Percentiles rank a stretch among this genome's conserved stretches.
phyloP scores from a whole-genome alignment of 2,329 filamentous ascomycete species.

The Venturia asperata region DNA sequence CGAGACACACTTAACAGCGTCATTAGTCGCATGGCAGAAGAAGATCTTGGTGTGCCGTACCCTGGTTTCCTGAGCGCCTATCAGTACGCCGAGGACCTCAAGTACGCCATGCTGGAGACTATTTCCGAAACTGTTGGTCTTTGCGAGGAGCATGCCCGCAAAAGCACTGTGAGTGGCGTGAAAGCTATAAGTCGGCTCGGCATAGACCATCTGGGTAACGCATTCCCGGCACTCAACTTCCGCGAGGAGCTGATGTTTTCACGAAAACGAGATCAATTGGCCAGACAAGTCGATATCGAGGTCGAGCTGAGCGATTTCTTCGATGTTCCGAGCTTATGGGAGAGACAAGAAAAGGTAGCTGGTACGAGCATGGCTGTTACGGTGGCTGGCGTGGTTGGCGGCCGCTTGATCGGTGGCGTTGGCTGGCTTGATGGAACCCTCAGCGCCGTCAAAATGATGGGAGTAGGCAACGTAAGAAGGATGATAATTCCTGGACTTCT shows the following conservation, averaged over 20 bases:
- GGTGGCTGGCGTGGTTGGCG: constrained; percentile 76
- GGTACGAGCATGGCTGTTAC: constrained; percentile 94
- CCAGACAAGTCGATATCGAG: constrained; percentile 77
- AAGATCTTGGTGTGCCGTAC: constrained; percentile 75
- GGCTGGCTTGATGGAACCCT: constrained; percentile 86
- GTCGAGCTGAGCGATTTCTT: constrained; percentile 92
- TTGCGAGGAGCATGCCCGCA: constrained; percentile 82
- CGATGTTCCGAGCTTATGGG: constrained; percentile 72
- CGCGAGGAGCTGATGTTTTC: constrained; percentile 91
- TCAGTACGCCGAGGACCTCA: constrained; percentile 87
- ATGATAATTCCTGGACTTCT: constrained; percentile 75
- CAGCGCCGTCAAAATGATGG: constrained; percentile 70
- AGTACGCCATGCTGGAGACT: constrained; percentile 82
- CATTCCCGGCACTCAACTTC: constrained; percentile 81
- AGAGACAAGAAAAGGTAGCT: constrained; percentile 88
- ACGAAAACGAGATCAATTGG: constrained; percentile 70
- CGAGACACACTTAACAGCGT: constrained; percentile 66
- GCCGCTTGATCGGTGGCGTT: constrained; percentile 71
- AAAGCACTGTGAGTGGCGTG: constrained; percentile 70
- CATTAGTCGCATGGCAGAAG: constrained; percentile 69
- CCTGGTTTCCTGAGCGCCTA: constrained; percentile 79
- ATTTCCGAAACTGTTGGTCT: constrained; percentile 69
- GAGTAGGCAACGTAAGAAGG: constrained; percentile 71
- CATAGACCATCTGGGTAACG: constrained; percentile 77
- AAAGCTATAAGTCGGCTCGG: constrained; percentile 83